Conservation (phyloP, 2,329 filamentous ascomycete species). For the Pseudopyricularia cyperi region DNA sequence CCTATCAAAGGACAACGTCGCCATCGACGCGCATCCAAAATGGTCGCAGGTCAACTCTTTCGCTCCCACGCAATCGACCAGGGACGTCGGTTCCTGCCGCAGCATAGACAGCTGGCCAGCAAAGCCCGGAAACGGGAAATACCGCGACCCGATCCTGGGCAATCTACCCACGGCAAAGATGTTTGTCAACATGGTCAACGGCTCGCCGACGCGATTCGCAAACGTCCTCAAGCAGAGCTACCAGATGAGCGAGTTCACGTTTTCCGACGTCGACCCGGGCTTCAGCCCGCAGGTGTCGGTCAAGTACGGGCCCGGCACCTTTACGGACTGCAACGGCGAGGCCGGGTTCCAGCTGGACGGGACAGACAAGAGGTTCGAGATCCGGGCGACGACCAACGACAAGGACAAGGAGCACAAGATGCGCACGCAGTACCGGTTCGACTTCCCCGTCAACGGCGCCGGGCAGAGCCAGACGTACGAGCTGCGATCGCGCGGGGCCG, state of each 20-base stretch:
- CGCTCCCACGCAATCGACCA: background rate
- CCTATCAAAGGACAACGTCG: conserved; percentile 14
- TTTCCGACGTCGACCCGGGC: conserved; percentile 1
- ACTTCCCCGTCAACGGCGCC: conserved; percentile 3
- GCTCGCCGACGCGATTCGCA: conserved; percentile 5
- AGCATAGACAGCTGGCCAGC: background rate
- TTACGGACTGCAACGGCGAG: conserved; percentile 6
- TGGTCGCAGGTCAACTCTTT: conserved; percentile 16
- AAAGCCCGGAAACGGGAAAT: background rate
- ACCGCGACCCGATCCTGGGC: background rate
- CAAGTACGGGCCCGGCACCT: conserved; percentile 1
- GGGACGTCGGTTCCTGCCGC: background rate
- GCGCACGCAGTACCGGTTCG: conserved; percentile 4
- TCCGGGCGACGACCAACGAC: conserved; percentile 5
- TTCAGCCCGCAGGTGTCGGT: conserved; percentile 1
- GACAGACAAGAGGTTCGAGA: conserved; percentile 6
- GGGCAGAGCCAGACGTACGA: background rate
- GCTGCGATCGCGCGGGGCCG: conserved; percentile 1
- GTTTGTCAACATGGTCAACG: conserved; percentile 6
- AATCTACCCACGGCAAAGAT: background rate
- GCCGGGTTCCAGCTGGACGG: conserved; percentile 4
- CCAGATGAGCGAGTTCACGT: conserved; percentile 2
- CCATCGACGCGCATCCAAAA: conserved; percentile 13
- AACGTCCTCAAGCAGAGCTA: background rate
- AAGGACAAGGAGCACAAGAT: conserved; percentile 1